Conservation (phyloP, 1,139 yeast genomes). For the Diutina sp. region DNA sequence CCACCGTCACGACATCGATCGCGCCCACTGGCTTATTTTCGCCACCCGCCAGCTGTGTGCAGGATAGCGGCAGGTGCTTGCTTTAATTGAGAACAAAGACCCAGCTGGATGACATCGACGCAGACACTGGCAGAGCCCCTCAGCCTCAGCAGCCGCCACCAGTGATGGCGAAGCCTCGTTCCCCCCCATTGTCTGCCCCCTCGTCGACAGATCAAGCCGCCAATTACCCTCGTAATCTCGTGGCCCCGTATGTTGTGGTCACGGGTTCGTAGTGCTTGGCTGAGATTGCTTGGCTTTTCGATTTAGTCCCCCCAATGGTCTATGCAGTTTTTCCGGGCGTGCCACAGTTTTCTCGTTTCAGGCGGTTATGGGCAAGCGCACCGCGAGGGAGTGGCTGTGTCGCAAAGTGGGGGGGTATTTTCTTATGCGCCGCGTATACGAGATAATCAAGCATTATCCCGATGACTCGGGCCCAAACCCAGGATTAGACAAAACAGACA, state of each 20-base stretch:
- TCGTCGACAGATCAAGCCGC: too few species aligned
- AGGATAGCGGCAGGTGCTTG: background rate
- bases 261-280: too few species aligned
- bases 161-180: too few species aligned
- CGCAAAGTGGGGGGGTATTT: background rate
- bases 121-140: background rate
- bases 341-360: background rate
- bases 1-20: background rate
- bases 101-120: background rate
- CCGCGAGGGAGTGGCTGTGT: background rate
- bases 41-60: background rate
- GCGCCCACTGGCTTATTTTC: background rate
- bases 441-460: background rate
- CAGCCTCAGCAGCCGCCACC: too few species aligned
- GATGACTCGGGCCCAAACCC: background rate
- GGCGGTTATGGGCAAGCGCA: background rate
- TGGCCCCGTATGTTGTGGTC: too few species aligned
- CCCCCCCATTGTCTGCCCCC: too few species aligned
- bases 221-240: too few species aligned
- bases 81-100: background rate
- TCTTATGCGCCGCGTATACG: background rate
- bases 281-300: too few species aligned
- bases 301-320: too few species aligned
- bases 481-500: too few species aligned
- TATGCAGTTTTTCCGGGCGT: background rate